phyloP scores from a whole-genome alignment of 306 rosid genomes.

The Castanopsis chinensis region DNA sequence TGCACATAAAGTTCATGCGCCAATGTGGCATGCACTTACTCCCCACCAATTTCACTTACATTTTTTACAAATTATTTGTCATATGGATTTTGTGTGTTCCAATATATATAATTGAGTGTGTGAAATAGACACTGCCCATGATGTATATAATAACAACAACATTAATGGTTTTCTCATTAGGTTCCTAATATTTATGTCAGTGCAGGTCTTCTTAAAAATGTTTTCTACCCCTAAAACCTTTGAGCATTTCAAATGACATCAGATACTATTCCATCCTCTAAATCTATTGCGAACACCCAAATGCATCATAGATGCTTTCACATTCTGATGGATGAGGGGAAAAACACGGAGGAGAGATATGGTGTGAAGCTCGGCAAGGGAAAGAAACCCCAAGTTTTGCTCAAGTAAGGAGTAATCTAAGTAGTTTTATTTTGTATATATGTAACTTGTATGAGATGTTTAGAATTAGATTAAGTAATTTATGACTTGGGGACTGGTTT shows the following conservation, averaged over 20 bases:
- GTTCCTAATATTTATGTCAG: not conserved
- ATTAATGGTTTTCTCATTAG: not conserved
- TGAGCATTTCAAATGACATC: not conserved
- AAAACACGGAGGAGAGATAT: not conserved
- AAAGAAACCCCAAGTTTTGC: conserved; percentile 10
- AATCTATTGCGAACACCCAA: not conserved
- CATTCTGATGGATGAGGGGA: not conserved
- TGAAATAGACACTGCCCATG: too few species aligned
- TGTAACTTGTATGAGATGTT: not conserved
- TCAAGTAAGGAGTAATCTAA: not conserved
- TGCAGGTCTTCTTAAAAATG: not conserved
- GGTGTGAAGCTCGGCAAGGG: conserved; percentile 3
- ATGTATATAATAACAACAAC: too few species aligned
- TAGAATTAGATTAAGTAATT: not conserved
- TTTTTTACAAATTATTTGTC: too few species aligned
- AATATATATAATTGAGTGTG: too few species aligned
- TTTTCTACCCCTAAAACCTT: not conserved
- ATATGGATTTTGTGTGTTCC: too few species aligned
- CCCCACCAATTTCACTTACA: too few species aligned
- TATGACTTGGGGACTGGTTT: not conserved
- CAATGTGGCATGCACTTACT: too few species aligned
- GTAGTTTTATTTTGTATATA: not conserved
- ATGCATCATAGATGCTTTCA: not conserved
- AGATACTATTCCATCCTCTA: not conserved
- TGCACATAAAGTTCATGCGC: too few species aligned